Base-by-base conservation (phyloP, 2,329 filamentous ascomycete genomes). In the Camillea tinctor region DNA sequence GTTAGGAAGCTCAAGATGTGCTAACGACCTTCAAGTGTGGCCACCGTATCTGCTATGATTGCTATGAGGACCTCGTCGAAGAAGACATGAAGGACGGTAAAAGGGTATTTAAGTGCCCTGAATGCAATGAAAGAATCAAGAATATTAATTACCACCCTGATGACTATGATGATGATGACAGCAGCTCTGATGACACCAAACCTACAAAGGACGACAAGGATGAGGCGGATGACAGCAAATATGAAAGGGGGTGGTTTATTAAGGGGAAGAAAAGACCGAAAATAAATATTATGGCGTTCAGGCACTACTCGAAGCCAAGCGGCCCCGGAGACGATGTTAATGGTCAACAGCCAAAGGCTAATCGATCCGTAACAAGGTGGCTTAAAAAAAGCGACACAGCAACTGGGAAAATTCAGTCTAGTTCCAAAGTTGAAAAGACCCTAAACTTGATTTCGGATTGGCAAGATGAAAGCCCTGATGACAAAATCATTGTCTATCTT, bases 401-500 rank as follows among this genome's bases (percentile, higher is more conserved):
- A n/a, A 55, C 13, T 1, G 48, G 50, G 1, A 1, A 5, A 7
- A n/a, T 61, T 3, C 40, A 44, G 0, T 13, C 55, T 15, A 63
- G 63, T 22, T 60, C 61, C 0, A 63, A 63, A 54, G 56, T 56
- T 11, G 50, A 0, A 2, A 24, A 2, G 0, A 57, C 59, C 1
- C 21, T 60, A 5, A 5, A 56, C 2, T 55, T 55, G 17, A 19
- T 61, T 15, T n/a, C 22, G 1, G n/a, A 13, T 1, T 61, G 59
- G 60, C 59, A 50, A 49, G 11, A 22, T 0, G 48, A 59, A 19
- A 55, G 51, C 0, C 58, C 61, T 0, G 23, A 56, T 1, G 64
- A 64, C 57, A 60, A 63, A 20, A 64, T 64, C 19, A 24, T 66
- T 8, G 52, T 66, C n/a, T 66, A 64, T 19, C 54, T 51, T 11